Base-by-base conservation (phyloP, 2,329 filamentous ascomycete genomes). In the Fusarium multiceps region DNA sequence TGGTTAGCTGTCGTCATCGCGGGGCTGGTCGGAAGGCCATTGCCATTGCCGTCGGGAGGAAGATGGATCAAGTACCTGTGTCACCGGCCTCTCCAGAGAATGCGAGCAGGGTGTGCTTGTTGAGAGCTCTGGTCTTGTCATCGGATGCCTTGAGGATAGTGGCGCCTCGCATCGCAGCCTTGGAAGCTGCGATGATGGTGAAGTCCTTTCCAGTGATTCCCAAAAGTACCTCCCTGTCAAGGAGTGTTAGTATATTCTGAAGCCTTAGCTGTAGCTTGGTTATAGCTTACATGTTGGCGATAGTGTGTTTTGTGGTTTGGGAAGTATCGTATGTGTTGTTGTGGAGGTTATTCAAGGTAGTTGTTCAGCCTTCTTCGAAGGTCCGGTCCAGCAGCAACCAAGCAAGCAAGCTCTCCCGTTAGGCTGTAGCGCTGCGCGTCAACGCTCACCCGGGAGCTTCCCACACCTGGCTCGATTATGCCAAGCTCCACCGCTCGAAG, bases 131-230 rank as follows among this genome's bases (percentile, higher is more conserved):
- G 72, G 96, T 99, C 89, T 99, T 99, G 88, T 99, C 95, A 82
- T 99, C 97, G 73, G 90, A 88, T 62, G 93, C 89, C 84, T 99
- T 99, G 79, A 99, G 90, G 81, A 99, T 92, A 64, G 95, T 98
- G 71, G 94, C 93, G 77, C 96, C 96, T 85, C 96, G 91, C 94
- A 98, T 98, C 77, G 94, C 93, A 79, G 96, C 96, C 87, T 99
- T 98, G 70, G 94, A 98, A 77, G 96, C 93, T 77, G 94, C 96
- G 81, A 99, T 90, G 87, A 99, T 90, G 85, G 94, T 97, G 82
- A 98, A 99, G 89, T 99, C 97, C 87, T 97, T 97, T 86, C 96
- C 97, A 65, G 95, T 98, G 82, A 99, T 97, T 78, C 96, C 96
- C 76, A 99, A 89, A 80, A 99, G 88, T 81, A 98, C 93, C 90